A percentile compares a stretch with the other conserved stretches of the same genome.
Conservation (phyloP, 805 yeast species). For the Huiozyma naganishii region DNA sequence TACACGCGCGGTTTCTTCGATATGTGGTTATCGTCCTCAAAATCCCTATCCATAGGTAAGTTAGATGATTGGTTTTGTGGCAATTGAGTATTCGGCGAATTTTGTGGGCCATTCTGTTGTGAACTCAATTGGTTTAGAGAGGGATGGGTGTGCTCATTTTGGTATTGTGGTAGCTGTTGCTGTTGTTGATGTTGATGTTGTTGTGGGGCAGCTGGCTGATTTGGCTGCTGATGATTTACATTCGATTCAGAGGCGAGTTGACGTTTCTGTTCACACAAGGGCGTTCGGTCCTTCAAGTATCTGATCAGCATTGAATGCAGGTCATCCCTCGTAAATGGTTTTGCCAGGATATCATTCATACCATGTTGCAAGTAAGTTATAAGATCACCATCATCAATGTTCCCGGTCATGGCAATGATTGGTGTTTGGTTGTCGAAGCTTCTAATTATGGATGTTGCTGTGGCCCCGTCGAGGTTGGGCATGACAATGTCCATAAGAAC, state of each 20-base stretch:
- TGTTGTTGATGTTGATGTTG: neutral
- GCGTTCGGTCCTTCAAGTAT: constrained; percentile 45
- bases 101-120: neutral
- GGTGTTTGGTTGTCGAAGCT: constrained; percentile 79
- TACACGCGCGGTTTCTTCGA: neutral
- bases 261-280: constrained; percentile 23
- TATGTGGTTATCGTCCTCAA: neutral
- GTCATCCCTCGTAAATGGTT: constrained; percentile 87
- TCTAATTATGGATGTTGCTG: constrained; percentile 83
- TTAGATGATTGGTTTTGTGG: neutral
- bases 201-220: constrained; percentile 1
- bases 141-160: neutral
- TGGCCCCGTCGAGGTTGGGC: constrained; percentile 83
- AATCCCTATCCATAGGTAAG: neutral
- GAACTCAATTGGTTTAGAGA: too few species aligned
- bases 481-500: constrained; percentile 82
- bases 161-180: neutral
- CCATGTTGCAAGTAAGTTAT: constrained; percentile 77
- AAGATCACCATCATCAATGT: constrained; percentile 71
- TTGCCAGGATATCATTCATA: constrained; percentile 84
- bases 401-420: constrained; percentile 89
- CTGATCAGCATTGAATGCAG: constrained; percentile 68
- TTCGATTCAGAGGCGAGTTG: neutral
- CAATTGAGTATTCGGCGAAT: neutral
- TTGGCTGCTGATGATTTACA: neutral